Percentiles rank a stretch among this genome's conserved stretches.
phyloP scores from a whole-genome alignment of 345 rosid species.

The Noccaea caerulescens region DNA sequence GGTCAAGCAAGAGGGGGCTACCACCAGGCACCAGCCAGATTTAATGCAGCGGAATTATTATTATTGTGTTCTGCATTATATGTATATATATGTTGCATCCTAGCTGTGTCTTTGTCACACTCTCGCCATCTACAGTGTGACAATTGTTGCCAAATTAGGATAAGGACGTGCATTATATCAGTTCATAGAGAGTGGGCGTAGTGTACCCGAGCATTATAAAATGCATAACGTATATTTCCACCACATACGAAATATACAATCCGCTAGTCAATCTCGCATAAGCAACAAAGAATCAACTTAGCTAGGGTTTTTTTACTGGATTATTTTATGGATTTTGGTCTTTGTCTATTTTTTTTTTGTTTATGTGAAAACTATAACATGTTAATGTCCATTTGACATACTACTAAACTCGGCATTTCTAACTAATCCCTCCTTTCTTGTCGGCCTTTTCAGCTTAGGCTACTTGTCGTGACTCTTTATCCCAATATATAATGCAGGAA shows the following conservation, averaged over 20 bases:
- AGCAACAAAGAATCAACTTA: constrained; percentile 4
- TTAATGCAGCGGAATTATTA: constrained; percentile 35
- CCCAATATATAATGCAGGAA: constrained; percentile 1
- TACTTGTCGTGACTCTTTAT: constrained; percentile 40
- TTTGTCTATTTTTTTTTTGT: neutral
- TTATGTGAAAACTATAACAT: constrained; percentile 16
- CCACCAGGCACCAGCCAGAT: constrained; percentile 41
- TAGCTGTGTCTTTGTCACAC: constrained; percentile 27
- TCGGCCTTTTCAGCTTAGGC: constrained; percentile 40
- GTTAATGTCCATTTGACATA: constrained; percentile 30
- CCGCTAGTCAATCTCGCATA: constrained; percentile 7
- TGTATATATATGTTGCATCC: constrained; percentile 1
- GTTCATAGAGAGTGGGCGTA: constrained; percentile 3
- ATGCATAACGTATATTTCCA: neutral
- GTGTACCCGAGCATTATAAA: neutral
- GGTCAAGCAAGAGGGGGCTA: constrained; percentile 34
- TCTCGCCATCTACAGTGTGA: constrained; percentile 11
- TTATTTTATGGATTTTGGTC: constrained; percentile 2
- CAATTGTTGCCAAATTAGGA: constrained; percentile 28
- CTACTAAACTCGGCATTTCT: constrained; percentile 20
- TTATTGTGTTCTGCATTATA: neutral
- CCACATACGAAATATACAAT: neutral
- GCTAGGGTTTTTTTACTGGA: neutral
- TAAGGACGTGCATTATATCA: constrained; percentile 31
- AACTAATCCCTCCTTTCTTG: constrained; percentile 38